A percentile compares a stretch with the other conserved stretches of the same genome.
These are phyloP conservation scores for Pichia sp. DNA, from an alignment of 1,139 yeast genomes.

Conservation along the genomic window DNA sequence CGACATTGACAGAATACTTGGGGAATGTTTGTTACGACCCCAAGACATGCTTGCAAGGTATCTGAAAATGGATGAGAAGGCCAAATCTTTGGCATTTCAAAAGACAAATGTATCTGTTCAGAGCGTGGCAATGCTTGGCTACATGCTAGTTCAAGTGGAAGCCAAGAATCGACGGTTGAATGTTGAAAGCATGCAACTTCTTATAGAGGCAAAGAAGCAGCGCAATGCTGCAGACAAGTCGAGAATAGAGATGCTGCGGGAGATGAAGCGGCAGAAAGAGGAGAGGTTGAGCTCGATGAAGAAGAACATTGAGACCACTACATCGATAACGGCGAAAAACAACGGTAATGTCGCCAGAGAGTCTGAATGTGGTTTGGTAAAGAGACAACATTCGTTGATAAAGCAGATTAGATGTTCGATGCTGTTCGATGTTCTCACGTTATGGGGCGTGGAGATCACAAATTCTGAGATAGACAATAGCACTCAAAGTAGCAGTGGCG, in stretches of 20 bases:
- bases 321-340: background rate
- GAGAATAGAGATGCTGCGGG: conserved; percentile 5
- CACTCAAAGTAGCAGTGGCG: no score
- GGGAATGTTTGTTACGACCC: conserved; percentile 20
- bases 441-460: conserved; percentile 12
- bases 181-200: conserved; percentile 25
- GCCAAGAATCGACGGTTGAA: conserved; percentile 27
- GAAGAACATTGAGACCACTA: background rate
- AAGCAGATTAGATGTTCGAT: background rate
- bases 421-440: conserved; percentile 4
- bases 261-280: background rate
- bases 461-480: no score
- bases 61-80: no score
- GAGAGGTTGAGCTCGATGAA: background rate
- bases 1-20: conserved; percentile 19
- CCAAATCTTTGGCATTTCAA: background rate
- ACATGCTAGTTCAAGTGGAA: conserved; percentile 38
- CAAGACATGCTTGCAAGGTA: no score
- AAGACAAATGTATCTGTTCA: conserved; percentile 20
- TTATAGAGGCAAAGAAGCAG: conserved; percentile 7
- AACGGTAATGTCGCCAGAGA: no score
- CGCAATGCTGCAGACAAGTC: conserved; percentile 7
- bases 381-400: conserved; percentile 1
- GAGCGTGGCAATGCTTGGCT: conserved; percentile 35
- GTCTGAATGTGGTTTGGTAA: background rate